Evolutionary conservation across 2,329 filamentous ascomycete genomes (phyloP), one percentile per base, ranked within the genome.

Genomic region (Bretziella fagacearum): DNA sequence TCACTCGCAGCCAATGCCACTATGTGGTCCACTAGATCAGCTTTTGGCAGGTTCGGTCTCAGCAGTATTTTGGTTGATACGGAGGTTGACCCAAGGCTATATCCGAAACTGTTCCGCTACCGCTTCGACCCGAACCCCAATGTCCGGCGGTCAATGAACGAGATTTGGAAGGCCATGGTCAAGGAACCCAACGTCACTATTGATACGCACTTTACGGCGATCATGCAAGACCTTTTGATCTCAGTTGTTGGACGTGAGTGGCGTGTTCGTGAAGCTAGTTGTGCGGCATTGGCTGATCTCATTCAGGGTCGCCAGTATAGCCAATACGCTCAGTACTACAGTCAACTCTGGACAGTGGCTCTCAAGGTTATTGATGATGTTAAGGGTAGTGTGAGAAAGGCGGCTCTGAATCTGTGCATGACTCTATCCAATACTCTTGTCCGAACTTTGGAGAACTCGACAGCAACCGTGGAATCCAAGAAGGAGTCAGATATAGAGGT

Each of bases 301-400:
- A 73, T 96, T 6, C 83, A 91, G 54, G 87, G 87, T 0, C 73
- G 83, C 23, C 75, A 79, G 2, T 79, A 83, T 51, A 65, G 70
- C 25, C 76, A 80, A 61, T 96, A 95, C 56, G 84, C 89, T 55
- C 76, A 77, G 49, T 87, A 91, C 57, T 81, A 96, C 44, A 73
- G 79, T 46, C 74, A 85, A 17, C 85, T 96, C 42, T 95, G 91
- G 81, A 74, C 73, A 8, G 76, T 81, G 23, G 81, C 85, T 0
- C 81, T 96, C 61, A 93, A 85, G 57, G 86, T 98, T 0, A 68
- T 96, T 4, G 91, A 98, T 60, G 91, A 98, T 60, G 93, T 96
- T 60, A 98, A 98, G 60, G 81, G 81, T 6, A 86, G 81, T 1
- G 91, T 98, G 3, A 74, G 91, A 44, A 70, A 73, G 29, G 82